Conservation (phyloP, 179 eudicot genomes). For the Dionaea muscipula region DNA sequence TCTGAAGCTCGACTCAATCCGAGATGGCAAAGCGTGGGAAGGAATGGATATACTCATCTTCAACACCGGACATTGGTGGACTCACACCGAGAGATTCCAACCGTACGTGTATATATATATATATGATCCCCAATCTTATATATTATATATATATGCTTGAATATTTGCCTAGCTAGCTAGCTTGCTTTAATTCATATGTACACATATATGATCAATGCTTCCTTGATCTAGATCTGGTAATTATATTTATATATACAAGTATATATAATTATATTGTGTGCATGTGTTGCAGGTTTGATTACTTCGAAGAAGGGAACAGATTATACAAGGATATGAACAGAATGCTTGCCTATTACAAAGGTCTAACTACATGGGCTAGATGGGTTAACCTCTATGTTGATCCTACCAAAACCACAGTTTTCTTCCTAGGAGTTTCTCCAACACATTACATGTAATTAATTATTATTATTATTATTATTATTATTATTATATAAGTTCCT, state of each 20-base stretch:
- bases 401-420: constrained; percentile 61
- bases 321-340: constrained; percentile 56
- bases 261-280: too few species aligned
- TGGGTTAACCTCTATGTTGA: constrained; percentile 55
- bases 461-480: too few species aligned
- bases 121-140: too few species aligned
- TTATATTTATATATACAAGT: too few species aligned
- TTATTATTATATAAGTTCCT: too few species aligned
- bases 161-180: too few species aligned
- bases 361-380: constrained; percentile 56
- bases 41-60: constrained; percentile 72
- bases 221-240: too few species aligned
- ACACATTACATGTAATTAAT: constrained; percentile 56
- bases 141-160: too few species aligned
- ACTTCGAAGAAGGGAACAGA: constrained; percentile 46
- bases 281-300: constrained; percentile 73
- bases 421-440: constrained; percentile 65
- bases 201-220: too few species aligned
- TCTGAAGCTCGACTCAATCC: constrained; percentile 59
- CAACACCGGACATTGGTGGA: constrained; percentile 93
- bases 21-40: constrained; percentile 46
- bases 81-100: constrained; percentile 50
- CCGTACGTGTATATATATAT: constrained; percentile 41
- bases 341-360: constrained; percentile 48
- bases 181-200: too few species aligned